Evolutionary conservation across 192 early-diverging fungal species (phyloP), one percentile per base, ranked within the genome.

Genomic region (Podila minutissima): DNA sequence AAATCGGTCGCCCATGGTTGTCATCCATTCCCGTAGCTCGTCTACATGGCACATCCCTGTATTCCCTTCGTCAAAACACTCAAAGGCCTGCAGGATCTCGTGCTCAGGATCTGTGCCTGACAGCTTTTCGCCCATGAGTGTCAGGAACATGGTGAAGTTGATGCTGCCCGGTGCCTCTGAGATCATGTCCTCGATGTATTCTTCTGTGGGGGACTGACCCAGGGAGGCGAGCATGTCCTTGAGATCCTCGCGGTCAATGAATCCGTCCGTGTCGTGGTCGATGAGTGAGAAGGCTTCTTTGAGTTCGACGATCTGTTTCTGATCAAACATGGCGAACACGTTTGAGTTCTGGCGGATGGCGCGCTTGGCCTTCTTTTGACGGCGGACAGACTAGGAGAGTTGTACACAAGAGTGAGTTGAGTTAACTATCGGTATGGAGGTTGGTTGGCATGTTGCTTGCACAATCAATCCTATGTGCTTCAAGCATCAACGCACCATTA

Each of bases 141-240:
- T 99, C 65, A 99, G 77, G 74, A 99, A 99, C 89, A 97, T 95
- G 62, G 97, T 97, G 74, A 99, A 99, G 85, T 97, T 99, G 85
- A 99, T 97, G n/a, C 88, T 83, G 3, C 92, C 93, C 10, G 93
- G 90, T 0, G 96, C 94, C 75, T 99, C 96, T 59, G 83, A 86
- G 13, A 98, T 90, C 96, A 98, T 99, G 19, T 90, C 89, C 67
- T 97, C 95, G 50, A 99, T 93, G 38, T 93, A 91, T 35, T 90
- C 89, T 60, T 94, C 94, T 10, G 95, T 89, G 22, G 92, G 89
- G 32, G 69, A 77, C 31, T 74, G 72, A 10, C 81, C 81, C 49
- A 83, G 61, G 28, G 73, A 75, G 32, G 68, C 73, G 24, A 83
- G 55, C 81, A 83, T 83, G 76, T 96, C 94, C 79, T 95, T 93